Conservation (phyloP, 345 rosid genomes). For the Cardamine chenopodiifolia region DNA sequence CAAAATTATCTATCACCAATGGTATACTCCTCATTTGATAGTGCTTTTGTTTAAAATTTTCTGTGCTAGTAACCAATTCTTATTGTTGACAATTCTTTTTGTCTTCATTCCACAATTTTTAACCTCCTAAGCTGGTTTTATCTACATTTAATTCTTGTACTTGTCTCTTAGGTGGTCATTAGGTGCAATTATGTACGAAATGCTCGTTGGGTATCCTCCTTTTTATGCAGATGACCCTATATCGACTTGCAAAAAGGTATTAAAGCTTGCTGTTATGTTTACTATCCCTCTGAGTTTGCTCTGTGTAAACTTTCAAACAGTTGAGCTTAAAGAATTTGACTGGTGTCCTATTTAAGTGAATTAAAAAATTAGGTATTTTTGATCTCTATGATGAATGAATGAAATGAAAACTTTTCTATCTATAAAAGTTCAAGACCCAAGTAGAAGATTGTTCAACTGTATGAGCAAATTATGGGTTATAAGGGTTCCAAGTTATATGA, state of each 20-base stretch:
- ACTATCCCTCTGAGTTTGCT: conserved; percentile 21
- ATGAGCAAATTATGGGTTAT: not conserved
- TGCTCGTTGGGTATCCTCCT: conserved; percentile 98
- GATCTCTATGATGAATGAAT: not conserved
- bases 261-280: conserved; percentile 25
- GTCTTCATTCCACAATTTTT: conserved; percentile 11
- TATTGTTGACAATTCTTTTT: conserved; percentile 13
- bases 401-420: not conserved
- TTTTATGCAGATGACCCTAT: conserved; percentile 94
- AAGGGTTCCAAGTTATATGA: not conserved
- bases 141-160: not conserved
- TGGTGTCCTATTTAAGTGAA: conserved; percentile 20
- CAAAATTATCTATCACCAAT: conserved; percentile 13
- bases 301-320: not conserved
- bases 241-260: conserved; percentile 91
- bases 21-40: not conserved
- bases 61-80: conserved; percentile 15
- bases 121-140: conserved; percentile 11
- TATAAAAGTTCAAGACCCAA: not conserved
- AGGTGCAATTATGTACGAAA: conserved; percentile 97
- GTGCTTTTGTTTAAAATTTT: conserved; percentile 1
- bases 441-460: not conserved
- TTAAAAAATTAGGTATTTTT: not conserved
- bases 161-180: conserved; percentile 83
- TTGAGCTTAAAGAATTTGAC: conserved; percentile 15